phyloP scores from a whole-genome alignment of 768 basidiomycete genomes.

The Boletus coccyginus region DNA sequence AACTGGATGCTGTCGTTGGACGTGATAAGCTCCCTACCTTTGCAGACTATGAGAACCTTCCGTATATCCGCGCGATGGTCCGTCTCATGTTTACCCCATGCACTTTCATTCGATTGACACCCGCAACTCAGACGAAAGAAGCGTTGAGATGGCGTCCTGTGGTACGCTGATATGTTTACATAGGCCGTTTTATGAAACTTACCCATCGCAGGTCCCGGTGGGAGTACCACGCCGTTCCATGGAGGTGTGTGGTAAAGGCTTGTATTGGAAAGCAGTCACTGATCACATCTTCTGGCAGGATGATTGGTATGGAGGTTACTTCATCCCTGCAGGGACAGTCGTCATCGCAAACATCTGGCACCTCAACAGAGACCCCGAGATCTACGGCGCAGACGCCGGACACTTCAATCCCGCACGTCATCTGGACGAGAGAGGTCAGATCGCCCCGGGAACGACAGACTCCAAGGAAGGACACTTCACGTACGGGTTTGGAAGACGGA shows the following conservation, averaged over 20 bases:
- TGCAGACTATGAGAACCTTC: slow-evolving; percentile 3
- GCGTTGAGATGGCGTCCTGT: slow-evolving; percentile 9
- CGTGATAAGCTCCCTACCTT: slow-evolving; percentile 15
- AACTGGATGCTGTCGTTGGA: slow-evolving; percentile 27
- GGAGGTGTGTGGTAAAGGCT: neutral
- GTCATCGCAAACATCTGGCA: slow-evolving; percentile 14
- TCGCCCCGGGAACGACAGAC: neutral
- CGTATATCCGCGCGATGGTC: slow-evolving; percentile 7
- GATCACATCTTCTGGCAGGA: slow-evolving; percentile 10
- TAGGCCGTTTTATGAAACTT: neutral
- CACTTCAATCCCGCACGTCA: slow-evolving; percentile 39
- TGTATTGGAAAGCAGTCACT: neutral
- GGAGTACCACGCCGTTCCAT: slow-evolving; percentile 5
- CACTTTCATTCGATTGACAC: neutral
- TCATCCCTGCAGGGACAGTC: slow-evolving; percentile 21
- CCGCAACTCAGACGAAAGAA: neutral
- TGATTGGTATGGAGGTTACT: slow-evolving; percentile 22
- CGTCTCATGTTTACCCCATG: neutral
- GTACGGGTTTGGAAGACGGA: slow-evolving; percentile 12
- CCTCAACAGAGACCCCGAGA: slow-evolving; percentile 37
- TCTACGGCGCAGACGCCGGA: slow-evolving; percentile 46
- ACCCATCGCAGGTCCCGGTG: neutral
- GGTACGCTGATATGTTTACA: neutral
- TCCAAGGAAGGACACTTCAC: slow-evolving; percentile 17
- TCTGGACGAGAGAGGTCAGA: neutral